Evolutionary conservation across 805 yeast species (phyloP).

Genomic region (Saccharomycopsis fodiens): DNA sequence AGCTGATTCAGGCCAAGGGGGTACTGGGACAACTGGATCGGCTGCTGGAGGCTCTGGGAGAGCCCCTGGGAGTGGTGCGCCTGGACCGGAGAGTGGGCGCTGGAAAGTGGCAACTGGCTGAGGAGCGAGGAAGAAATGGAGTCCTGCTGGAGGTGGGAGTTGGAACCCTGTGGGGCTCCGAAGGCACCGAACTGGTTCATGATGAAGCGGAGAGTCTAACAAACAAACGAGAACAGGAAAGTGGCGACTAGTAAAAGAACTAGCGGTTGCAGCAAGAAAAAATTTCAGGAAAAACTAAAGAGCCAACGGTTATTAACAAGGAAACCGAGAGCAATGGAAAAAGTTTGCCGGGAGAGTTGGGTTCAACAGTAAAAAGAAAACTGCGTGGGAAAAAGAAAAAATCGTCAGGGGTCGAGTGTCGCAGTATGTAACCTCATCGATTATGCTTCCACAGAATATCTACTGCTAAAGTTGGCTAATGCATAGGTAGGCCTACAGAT

Average conservation of each 20-base stretch:
- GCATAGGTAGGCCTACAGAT: not conserved
- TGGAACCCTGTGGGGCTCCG: not conserved
- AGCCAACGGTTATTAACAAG: not conserved
- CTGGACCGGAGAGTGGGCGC: conserved; percentile 2
- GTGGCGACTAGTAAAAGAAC: not conserved
- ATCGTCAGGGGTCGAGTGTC: not conserved
- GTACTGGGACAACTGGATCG: conserved; percentile 6
- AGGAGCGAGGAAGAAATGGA: conserved; percentile 1
- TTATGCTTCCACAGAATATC: not conserved
- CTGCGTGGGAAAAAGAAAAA: not conserved
- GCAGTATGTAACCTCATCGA: not conserved
- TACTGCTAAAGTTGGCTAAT: not conserved
- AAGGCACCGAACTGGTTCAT: not conserved
- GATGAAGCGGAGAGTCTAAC: not conserved
- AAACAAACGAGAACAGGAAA: not conserved
- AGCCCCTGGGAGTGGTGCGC: not conserved
- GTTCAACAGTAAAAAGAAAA: not conserved
- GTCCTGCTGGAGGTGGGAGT: not conserved
- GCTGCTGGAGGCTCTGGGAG: no score
- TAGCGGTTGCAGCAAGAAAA: not conserved
- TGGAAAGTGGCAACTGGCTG: conserved; percentile 7
- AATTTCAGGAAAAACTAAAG: not conserved
- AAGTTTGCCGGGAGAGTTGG: not conserved
- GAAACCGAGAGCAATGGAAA: not conserved
- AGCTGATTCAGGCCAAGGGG: conserved; percentile 1